A percentile compares a stretch with the other conserved stretches of the same genome.
Evolutionary conservation across 2,329 filamentous ascomycete species (phyloP).

Genomic region (Cadophora malorum): DNA sequence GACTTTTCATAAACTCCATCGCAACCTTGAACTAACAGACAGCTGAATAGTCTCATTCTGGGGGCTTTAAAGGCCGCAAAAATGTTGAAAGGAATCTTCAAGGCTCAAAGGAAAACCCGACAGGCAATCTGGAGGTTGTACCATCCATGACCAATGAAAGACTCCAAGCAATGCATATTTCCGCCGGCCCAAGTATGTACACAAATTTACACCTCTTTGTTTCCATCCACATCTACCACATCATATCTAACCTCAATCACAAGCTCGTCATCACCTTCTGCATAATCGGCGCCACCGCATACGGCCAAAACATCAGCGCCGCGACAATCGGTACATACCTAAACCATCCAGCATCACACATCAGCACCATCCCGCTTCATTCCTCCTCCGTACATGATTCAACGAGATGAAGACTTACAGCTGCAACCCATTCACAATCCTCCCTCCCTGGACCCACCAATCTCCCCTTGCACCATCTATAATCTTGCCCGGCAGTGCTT

Average conservation of each 20-base stretch:
- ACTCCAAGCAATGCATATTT: not conserved
- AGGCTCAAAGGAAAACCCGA: too few species aligned
- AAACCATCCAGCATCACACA: not conserved
- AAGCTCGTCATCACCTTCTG: conserved; percentile 1
- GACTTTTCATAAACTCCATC: too few species aligned
- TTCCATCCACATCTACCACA: not conserved
- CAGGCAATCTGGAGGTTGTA: too few species aligned
- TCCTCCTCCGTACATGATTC: not conserved
- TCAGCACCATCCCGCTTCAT: not conserved
- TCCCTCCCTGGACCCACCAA: conserved; percentile 2
- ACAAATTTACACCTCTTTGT: not conserved
- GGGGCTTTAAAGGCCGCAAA: too few species aligned
- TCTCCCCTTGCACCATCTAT: conserved; percentile 7
- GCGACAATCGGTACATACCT: conserved; percentile 13
- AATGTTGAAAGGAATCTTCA: too few species aligned
- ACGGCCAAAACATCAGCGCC: conserved; percentile 12
- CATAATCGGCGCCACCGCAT: conserved; percentile 9
- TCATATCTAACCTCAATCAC: not conserved
- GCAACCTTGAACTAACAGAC: too few species aligned
- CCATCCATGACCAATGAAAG: not conserved
- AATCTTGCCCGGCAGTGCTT: not conserved
- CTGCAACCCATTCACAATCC: conserved; percentile 9
- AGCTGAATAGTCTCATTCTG: too few species aligned
- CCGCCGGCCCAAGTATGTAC: not conserved
- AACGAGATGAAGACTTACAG: not conserved